Evolutionary conservation across 2,329 filamentous ascomycete genomes (phyloP).

Genomic region (Aspergillus melleus): DNA sequence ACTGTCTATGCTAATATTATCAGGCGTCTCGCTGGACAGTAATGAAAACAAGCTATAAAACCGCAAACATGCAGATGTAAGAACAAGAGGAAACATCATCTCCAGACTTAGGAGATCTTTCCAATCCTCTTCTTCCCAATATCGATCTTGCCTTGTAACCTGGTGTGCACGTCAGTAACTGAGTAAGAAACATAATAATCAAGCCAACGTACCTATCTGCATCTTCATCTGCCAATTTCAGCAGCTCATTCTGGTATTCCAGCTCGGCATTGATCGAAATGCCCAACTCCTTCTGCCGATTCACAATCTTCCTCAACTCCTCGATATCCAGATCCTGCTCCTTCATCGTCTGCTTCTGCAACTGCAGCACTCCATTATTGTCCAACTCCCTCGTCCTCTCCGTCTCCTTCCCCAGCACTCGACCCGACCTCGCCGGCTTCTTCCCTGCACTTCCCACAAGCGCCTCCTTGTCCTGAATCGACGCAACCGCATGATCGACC

Average conservation of each 20-base stretch:
- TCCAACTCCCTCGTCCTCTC: slow-evolving; percentile 63
- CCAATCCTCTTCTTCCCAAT: slow-evolving; percentile 49
- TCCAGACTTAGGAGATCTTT: slow-evolving; percentile 43
- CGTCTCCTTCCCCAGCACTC: slow-evolving; percentile 58
- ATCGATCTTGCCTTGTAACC: slow-evolving; percentile 47
- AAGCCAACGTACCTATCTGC: slow-evolving; percentile 45
- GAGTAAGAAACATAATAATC: slow-evolving; percentile 1
- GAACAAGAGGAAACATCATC: background rate
- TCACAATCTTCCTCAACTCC: slow-evolving; percentile 58
- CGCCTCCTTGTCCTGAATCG: slow-evolving; percentile 47
- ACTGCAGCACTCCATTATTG: slow-evolving; percentile 63
- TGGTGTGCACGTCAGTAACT: slow-evolving; percentile 23
- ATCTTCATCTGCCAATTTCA: slow-evolving; percentile 61
- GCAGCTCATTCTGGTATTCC: slow-evolving; percentile 61
- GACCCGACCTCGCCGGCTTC: slow-evolving; percentile 44
- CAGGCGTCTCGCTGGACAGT: background rate
- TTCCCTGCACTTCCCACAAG: slow-evolving; percentile 33
- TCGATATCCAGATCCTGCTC: slow-evolving; percentile 63
- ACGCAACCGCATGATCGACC: slow-evolving; percentile 48
- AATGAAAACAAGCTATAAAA: slow-evolving; percentile 1
- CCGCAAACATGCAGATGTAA: background rate
- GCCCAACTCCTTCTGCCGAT: slow-evolving; percentile 62
- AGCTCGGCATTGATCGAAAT: slow-evolving; percentile 64
- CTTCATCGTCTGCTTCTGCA: slow-evolving; percentile 62
- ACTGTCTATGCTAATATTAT: background rate